Evolutionary conservation across 164 flowering plant genomes (phyloP).

Genomic region (Liquidambar formosana): DNA sequence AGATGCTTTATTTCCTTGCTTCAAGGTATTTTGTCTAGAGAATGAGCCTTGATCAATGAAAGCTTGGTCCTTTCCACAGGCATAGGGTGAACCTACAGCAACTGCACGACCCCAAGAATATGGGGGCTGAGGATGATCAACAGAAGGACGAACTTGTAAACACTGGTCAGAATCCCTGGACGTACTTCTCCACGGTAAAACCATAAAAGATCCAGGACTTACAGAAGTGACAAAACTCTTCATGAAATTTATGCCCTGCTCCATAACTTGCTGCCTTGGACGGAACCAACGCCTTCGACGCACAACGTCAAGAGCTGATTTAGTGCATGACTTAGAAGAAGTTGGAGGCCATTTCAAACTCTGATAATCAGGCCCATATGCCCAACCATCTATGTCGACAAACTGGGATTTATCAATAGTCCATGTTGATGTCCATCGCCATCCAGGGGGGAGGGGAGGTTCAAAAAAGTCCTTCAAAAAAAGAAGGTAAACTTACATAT

Average conservation of each 20-base stretch:
- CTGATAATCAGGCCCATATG: conserved; percentile 66
- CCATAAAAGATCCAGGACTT: conserved; percentile 66
- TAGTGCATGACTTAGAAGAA: conserved; percentile 44
- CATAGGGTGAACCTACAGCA: conserved; percentile 42
- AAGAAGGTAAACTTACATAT: conserved; percentile 8
- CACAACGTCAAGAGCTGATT: conserved; percentile 52
- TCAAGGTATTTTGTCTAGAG: conserved; percentile 47
- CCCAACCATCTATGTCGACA: conserved; percentile 85
- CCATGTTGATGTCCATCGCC: conserved; percentile 78
- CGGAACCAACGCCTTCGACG: conserved; percentile 81
- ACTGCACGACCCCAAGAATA: conserved; percentile 74
- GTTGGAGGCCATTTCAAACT: conserved; percentile 68
- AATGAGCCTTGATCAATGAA: conserved; percentile 46
- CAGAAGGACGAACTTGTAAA: conserved; percentile 76
- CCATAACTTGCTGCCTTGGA: conserved; percentile 42
- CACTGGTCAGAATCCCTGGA: conserved; percentile 56
- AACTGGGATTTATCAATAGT: conserved; percentile 52
- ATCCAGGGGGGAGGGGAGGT: conserved; percentile 68
- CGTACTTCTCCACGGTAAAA: conserved; percentile 85
- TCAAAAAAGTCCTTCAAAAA: conserved; percentile 67
- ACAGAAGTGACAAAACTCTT: conserved; percentile 35
- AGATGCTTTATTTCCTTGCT: conserved; percentile 40
- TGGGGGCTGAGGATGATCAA: conserved; percentile 40
- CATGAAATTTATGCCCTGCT: conserved; percentile 11
- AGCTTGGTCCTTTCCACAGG: conserved; percentile 53